Evolutionary conservation across 768 basidiomycete species (phyloP), one percentile per base, ranked within the genome.

Genomic region (Scleroderma bovista): DNA sequence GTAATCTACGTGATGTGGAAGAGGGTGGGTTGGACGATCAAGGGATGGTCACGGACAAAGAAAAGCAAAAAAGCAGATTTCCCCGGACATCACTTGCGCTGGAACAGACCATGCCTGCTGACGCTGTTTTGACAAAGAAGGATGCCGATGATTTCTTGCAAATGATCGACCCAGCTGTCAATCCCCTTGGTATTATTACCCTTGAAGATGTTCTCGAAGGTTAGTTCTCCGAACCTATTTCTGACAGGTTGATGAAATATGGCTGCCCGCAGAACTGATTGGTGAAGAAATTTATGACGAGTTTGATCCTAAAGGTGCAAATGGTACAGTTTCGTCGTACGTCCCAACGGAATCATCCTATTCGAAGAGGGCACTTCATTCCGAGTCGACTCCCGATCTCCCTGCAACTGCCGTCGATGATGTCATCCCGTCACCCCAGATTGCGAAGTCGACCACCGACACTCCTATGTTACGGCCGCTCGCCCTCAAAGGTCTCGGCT

Each of bases 231-330:
- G 13, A 26, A 12, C 9, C 26, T 9, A 24, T 49, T 26, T 17
- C 19, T 44, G 5, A 3, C 17, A 36, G 6, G 10, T 3, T 6
- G 17, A 24, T 3, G 11, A 31, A 1, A 48, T 59, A 19, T 49
- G 3, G 6, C 16, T n/a, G n/a, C n/a, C 15, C 44, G 31, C 57
- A 89, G 92, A 93, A 62, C 75, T 94, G 11, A 93, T 94, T 48
- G 92, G 92, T 13, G 90, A 93, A 69, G 92, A 93, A 60, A 93
- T 94, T 46, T 90, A 88, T 52, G 90, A 93, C 60, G 92, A 93
- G 69, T 93, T 89, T 62, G 91, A 93, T 60, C 76, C 78, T 11
- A 80, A 88, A 65, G 88, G 86, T 37, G 79, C 79, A n/a, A 78
- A 74, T 53, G 79, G 77, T 75, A 60, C 79, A 62, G 59, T 74